Conservation (phyloP, 2,329 filamentous ascomycete species). For the Orbilia ellipsospora region DNA sequence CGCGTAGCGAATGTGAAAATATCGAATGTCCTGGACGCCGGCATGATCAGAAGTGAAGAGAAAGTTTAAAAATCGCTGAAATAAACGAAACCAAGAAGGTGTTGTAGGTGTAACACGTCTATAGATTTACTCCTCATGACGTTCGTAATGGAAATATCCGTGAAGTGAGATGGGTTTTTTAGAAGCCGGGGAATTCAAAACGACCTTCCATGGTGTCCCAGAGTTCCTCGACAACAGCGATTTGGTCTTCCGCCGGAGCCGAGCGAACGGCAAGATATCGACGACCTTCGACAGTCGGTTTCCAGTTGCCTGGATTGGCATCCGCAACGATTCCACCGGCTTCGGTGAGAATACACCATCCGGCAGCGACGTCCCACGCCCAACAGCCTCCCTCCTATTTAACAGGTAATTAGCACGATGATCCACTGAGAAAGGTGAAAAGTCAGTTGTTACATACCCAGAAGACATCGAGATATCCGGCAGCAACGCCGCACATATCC, state of each 20-base stretch:
- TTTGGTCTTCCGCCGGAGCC: constrained; percentile 71
- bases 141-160: too few species aligned
- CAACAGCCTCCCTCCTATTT: constrained; percentile 77
- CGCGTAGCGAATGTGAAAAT: constrained; percentile 27
- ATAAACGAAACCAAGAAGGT: constrained; percentile 2
- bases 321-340: constrained; percentile 78
- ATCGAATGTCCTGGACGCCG: constrained; percentile 43
- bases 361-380: constrained; percentile 87
- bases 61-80: constrained; percentile 19
- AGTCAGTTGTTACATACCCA: constrained; percentile 66
- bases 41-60: constrained; percentile 19
- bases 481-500: constrained; percentile 78
- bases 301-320: constrained; percentile 79
- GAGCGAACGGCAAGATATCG: constrained; percentile 72
- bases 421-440: neutral
- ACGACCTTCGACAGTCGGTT: constrained; percentile 70
- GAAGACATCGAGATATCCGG: constrained; percentile 77
- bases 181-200: constrained; percentile 55
- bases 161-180: neutral
- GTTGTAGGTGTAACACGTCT: neutral
- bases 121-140: too few species aligned
- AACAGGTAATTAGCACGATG: constrained; percentile 49
- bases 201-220: constrained; percentile 69
- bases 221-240: constrained; percentile 73
- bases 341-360: constrained; percentile 79